Evolutionary conservation across 2,329 filamentous ascomycete species (phyloP).

Genomic region (Botrytis medusae): DNA sequence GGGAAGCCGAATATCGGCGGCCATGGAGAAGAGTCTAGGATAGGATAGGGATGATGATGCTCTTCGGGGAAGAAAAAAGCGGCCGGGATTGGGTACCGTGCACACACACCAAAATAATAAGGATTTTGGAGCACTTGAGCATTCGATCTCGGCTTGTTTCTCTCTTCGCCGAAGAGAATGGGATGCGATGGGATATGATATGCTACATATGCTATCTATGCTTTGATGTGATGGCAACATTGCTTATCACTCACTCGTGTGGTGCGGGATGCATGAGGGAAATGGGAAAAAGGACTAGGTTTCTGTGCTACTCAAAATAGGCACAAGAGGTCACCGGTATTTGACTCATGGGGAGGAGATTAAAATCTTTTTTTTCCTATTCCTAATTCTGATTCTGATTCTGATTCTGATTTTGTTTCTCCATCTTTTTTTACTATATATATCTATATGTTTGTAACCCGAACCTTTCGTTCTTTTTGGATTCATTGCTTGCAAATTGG

Average conservation of each 20-base stretch:
- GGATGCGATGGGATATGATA: not conserved
- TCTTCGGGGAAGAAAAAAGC: too few relatives aligned
- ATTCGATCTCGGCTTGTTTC: too few relatives aligned
- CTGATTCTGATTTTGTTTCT: not conserved
- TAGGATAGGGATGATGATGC: too few relatives aligned
- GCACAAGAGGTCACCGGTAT: not conserved
- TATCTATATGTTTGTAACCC: too few relatives aligned
- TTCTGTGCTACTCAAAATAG: not conserved
- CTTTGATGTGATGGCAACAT: not conserved
- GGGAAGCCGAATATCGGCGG: too few relatives aligned
- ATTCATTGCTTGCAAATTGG: not conserved
- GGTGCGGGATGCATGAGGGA: not conserved
- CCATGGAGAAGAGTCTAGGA: too few relatives aligned
- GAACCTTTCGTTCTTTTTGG: not conserved
- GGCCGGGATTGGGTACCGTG: too few relatives aligned
- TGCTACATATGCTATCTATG: not conserved
- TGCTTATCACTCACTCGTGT: not conserved
- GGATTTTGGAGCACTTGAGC: too few relatives aligned
- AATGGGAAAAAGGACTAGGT: not conserved
- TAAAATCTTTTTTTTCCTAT: not conserved
- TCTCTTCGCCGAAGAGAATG: too few relatives aligned
- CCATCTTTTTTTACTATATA: not conserved
- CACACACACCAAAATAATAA: too few relatives aligned
- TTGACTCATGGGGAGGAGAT: not conserved
- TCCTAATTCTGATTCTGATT: not conserved